Evolutionary conservation across 768 basidiomycete species (phyloP), one percentile per base, ranked within the genome.

Genomic region (Mycena floridula): DNA sequence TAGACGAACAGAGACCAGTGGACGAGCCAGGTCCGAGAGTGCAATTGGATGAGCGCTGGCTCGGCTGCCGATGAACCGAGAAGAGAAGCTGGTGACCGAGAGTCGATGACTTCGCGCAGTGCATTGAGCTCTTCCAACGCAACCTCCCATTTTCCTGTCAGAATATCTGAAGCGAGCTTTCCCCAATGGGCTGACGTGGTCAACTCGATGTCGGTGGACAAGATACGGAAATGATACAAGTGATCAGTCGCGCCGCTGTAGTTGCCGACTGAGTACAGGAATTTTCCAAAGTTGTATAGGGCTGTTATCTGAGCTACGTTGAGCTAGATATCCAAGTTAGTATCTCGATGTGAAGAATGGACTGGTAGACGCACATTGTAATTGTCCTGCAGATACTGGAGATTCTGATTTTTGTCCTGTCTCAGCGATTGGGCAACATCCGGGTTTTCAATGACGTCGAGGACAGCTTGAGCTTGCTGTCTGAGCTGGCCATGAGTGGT

Each of bases 1-100:
- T 95, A 98, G 45, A 97, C 92, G 63, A 97, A 98, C 40, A 99
- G 81, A 1, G 87, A 89, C 96, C 95, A 99, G 67, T 98, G 96
- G 6, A 90, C 81, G 48, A 95, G 78, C 93, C 95, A 97, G 16
- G 93, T 90, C 47, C 96, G 81, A 3, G 92, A 89, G 64, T 97
- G 93, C 24, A 99, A 75, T 58, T 96, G 91, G 27, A 79, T 75
- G 23, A 94, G 76, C 0, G 86, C 82, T n/a, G 85, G 83, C 28
- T 83, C 77, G 67, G 45, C 46, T 50, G 48, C 51, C 61, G 57
- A 42, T 54, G 39, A 59, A 54, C 9, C 65, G 50, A 6, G 62
- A 55, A 24, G 59, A 24, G 63, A 64, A 25, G 70, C 59, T 46
- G 81, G 66, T 5, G 79, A 70, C 21, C 89, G 80, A 5, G 86